Evolutionary conservation across 306 rosid genomes (phyloP), one percentile per base, ranked within the genome.

Genomic region (Medicago lupulina): DNA sequence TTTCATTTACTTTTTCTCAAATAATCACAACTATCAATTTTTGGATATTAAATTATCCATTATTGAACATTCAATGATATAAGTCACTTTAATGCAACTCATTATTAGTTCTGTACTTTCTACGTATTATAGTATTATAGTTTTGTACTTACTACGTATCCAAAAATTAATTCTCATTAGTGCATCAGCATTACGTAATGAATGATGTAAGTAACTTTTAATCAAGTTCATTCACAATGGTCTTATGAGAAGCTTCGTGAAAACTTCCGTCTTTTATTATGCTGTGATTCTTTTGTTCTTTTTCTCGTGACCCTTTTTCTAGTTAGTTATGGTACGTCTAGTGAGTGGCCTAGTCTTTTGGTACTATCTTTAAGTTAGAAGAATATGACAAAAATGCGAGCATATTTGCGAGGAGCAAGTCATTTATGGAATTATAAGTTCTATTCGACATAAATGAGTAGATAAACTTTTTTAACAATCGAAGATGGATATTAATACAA

Each of bases 221-320:
- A 78, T 64, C 50, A 64, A 66, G 23, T 53, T 49, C 60, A 38
- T 13, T 79, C 77, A 72, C 79, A n/a, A 11, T 62, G 79, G 63
- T 58, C 36, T 16, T 28, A 5, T 78, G 72, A 25, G 76, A 74
- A 41, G 76, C 9, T 55, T 73, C 63, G 6, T 0, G 50, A 7
- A 9, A 77, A 28, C 40, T 64, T 62, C 25, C 43, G 1, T 39
- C 18, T 16, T 67, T 51, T 53, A 13, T 67, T 25, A 67, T 53
- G 55, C 18, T 43, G 4, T 7, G 34, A 28, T 40, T 73, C 66
- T 38, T 15, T 39, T 38, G 36, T 15, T 21, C 65, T 43, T 25
- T 21, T 18, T 9, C 18, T 17, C 15, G 57, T 18, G 47, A 44
- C 15, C 60, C 21, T 28, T 73, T 25, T 67, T 40, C 0, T 57